Conservation (phyloP, 2,329 filamentous ascomycete species). For the Fusarium musae region DNA sequence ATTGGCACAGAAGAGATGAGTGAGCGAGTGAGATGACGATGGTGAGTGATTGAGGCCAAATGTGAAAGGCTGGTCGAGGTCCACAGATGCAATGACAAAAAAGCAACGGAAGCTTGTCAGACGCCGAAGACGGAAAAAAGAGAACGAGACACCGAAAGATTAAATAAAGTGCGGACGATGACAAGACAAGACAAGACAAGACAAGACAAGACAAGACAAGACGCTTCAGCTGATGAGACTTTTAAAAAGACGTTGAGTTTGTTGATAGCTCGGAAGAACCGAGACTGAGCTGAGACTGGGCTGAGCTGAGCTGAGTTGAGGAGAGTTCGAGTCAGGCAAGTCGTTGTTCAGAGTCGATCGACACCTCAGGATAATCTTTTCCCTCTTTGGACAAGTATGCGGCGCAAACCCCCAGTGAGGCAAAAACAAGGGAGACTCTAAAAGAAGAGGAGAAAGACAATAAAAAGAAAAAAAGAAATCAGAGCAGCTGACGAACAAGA, state of each 20-base stretch:
- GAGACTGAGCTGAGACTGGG: neutral
- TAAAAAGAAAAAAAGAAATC: neutral
- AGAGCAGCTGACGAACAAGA: neutral
- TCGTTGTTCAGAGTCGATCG: constrained; percentile 30
- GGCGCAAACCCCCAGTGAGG: constrained; percentile 5
- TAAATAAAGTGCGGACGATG: constrained; percentile 7
- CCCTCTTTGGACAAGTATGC: constrained; percentile 14
- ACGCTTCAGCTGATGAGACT: neutral
- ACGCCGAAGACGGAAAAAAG: neutral
- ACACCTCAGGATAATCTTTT: constrained; percentile 38
- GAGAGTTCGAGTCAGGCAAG: constrained; percentile 17
- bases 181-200: constrained; percentile 11
- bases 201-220: constrained; percentile 11
- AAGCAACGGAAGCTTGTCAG: constrained; percentile 1
- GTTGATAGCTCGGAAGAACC: constrained; percentile 3
- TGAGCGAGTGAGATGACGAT: constrained; percentile 4
- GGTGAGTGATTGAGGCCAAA: constrained; percentile 4
- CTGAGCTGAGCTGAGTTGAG: neutral
- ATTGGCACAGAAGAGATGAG: constrained; percentile 16
- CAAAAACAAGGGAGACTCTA: neutral
- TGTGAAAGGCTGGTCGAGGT: neutral
- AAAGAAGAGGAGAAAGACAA: neutral
- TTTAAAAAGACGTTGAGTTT: constrained; percentile 2
- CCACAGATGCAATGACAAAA: constrained; percentile 10
- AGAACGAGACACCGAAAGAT: neutral